A percentile compares a stretch with the other conserved stretches of the same genome.
Conservation (phyloP, 2,329 filamentous ascomycete species). For the Aspergillus fumigatiaffinis region DNA sequence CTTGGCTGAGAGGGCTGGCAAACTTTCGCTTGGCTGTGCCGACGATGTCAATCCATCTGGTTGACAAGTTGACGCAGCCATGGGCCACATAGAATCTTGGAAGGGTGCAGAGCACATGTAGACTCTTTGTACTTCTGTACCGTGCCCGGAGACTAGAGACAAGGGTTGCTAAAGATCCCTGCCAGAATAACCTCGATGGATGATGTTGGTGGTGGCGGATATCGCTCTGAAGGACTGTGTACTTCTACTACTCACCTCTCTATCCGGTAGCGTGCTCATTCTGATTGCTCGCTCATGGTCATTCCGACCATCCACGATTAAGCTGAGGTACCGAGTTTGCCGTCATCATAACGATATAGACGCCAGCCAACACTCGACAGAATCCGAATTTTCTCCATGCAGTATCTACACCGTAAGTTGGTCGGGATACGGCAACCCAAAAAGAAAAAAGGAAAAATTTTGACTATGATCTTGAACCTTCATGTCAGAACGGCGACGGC, state of each 20-base stretch:
- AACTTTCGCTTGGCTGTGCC: slow-evolving; percentile 2
- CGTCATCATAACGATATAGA: neutral
- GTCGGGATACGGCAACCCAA: neutral
- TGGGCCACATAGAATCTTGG: neutral
- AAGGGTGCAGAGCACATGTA: neutral
- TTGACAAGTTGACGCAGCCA: slow-evolving; percentile 6
- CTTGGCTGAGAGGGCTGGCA: neutral
- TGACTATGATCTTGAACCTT: neutral
- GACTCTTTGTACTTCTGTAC: neutral
- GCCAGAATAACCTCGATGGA: neutral
- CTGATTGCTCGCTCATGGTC: neutral
- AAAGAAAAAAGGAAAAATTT: neutral
- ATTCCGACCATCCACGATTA: neutral
- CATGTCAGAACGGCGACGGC: neutral
- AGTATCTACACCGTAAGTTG: neutral
- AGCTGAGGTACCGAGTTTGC: neutral
- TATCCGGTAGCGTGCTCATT: neutral
- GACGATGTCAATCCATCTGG: slow-evolving; percentile 5
- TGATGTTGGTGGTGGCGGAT: neutral
- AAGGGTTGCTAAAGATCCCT: neutral
- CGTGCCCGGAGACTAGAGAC: neutral
- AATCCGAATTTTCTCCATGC: neutral
- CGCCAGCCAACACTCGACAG: too few relatives aligned
- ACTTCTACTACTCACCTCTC: neutral
- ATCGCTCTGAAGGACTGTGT: neutral